Evolutionary conservation across 305 asterid species (phyloP), one percentile per base, ranked within the genome.

Genomic region (Rubia peregrina): DNA sequence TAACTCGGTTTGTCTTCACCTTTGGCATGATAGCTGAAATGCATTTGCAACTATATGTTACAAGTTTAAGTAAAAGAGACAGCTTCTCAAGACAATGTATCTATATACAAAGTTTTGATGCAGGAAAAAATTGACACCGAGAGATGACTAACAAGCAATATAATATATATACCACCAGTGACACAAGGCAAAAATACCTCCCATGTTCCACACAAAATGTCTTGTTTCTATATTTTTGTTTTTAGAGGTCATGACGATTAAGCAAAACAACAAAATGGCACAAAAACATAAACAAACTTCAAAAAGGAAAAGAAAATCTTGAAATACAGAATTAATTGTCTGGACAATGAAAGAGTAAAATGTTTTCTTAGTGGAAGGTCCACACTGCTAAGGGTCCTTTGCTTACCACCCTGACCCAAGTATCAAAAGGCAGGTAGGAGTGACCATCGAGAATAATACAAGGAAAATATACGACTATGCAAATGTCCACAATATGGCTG

Each of bases 21-120:
- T 62, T 62, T n/a, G 67, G 67, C 67, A 62, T 62, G 11, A 30
- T 62, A 62, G 21, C 67, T 62, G 67, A 44, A 61, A 61, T 33
- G 42, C 30, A 61, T 30, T 40, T 19, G 14, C 66, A 61, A 33
- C 33, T 5, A 61, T 61, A 59, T 61, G 57, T 51, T 51, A 48
- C 53, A 48, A 48, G 53, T 24, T 9, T 30, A 16, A 6, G 40
- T 5, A 0, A 30, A 30, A 61, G 30, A 30, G 19, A 1, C 7
- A 56, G 40, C 7, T 59, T 59, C 30, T 59, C 24, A 2, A 0
- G 12, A 59, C 64, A 59, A 21, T 5, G 19, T 56, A 59, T 24
- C 10, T 22, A 1, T 36, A 9, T 22, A 22, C 40, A 13, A 61
- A 61, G n/a, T 38, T 24, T 30, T 4, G 7, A 41, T 11, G 16